These are phyloP conservation scores for Trypanosomatidae sp. DNA, from an alignment of 208 protist genomes.

Conservation along the genomic window DNA sequence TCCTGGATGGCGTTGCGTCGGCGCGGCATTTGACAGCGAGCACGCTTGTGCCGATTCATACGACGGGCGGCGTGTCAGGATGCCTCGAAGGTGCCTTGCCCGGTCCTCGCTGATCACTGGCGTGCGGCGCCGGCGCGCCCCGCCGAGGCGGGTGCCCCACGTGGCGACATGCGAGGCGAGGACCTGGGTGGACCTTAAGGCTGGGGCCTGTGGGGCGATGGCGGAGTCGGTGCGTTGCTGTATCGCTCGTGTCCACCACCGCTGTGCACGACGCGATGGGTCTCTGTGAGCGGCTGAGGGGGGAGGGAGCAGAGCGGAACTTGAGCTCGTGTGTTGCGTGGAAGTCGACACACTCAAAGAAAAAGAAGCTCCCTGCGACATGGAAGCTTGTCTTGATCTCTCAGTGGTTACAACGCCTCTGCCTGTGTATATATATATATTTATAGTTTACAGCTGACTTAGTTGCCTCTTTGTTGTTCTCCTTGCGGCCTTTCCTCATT, in stretches of 20 bases:
- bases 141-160: not conserved
- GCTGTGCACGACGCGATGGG: no score
- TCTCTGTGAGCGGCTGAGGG: no score
- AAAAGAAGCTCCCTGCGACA: no score
- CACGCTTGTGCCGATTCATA: not conserved
- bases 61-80: not conserved
- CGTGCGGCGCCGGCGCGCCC: not conserved
- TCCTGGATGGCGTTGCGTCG: not conserved
- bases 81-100: not conserved
- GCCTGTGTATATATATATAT: slow-evolving; percentile 1
- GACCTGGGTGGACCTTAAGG: no score
- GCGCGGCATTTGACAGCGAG: not conserved
- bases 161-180: not conserved
- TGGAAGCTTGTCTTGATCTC: not conserved
- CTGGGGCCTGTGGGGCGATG: no score
- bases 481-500: no score
- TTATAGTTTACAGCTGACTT: not conserved
- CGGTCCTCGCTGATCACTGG: not conserved
- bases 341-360: no score
- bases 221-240: no score
- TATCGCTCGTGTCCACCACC: no score
- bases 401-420: not conserved
- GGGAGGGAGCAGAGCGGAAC: no score
- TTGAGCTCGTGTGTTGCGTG: no score
- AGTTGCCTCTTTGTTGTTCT: not conserved